Evolutionary conservation across 129 eudicot species (phyloP).

Genomic region (Escallonia rubra): DNA sequence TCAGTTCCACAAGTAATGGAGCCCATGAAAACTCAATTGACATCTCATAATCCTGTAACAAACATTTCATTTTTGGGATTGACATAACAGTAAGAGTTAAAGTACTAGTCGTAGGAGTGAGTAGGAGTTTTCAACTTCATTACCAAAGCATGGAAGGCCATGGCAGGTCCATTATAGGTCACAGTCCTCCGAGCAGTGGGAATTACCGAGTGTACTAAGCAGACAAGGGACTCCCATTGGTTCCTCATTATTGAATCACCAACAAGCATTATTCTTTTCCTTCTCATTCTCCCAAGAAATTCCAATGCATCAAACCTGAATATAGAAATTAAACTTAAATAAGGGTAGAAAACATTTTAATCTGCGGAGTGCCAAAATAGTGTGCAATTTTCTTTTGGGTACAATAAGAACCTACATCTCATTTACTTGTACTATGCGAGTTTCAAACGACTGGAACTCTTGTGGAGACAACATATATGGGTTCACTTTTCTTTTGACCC

Average conservation of each 20-base stretch:
- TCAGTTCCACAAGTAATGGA: conserved; percentile 74
- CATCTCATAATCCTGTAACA: conserved; percentile 67
- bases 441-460: no score
- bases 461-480: no score
- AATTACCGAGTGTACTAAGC: conserved; percentile 71
- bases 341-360: no score
- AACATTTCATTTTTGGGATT: neutral
- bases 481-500: no score
- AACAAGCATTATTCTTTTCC: conserved; percentile 84
- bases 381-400: no score
- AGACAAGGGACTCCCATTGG: conserved; percentile 94
- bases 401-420: no score
- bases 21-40: conserved; percentile 89
- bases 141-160: conserved; percentile 83
- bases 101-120: no score
- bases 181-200: conserved; percentile 64
- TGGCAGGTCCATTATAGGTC: conserved; percentile 73
- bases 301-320: conserved; percentile 84
- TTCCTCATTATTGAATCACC: conserved; percentile 95
- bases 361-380: no score
- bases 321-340: neutral
- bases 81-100: no score
- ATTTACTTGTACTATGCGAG: no score
- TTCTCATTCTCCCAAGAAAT: conserved; percentile 79
- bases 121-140: neutral